These are phyloP conservation scores for Pythium biforme DNA, from an alignment of 352 stramenopile genomes.

Conservation along the genomic window DNA sequence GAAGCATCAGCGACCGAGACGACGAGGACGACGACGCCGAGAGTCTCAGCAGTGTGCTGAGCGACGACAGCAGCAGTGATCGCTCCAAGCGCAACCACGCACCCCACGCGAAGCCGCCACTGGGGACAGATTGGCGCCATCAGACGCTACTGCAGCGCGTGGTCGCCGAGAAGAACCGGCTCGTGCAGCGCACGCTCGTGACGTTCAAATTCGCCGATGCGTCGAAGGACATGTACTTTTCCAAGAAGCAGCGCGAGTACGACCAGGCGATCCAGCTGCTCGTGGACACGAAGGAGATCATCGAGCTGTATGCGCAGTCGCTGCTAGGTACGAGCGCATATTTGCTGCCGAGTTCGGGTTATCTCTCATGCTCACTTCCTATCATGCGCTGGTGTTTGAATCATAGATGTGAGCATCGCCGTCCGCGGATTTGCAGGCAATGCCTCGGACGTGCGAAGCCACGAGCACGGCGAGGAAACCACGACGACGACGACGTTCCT, in stretches of 20 bases:
- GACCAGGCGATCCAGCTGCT: conserved; percentile 43
- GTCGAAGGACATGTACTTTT: conserved; percentile 54
- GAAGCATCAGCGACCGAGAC: neutral
- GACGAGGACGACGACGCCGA: conserved; percentile 4
- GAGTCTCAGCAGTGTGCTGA: conserved; percentile 2
- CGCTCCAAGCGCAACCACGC: no score
- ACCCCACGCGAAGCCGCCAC: neutral
- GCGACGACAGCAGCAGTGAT: conserved; percentile 2
- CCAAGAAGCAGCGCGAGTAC: conserved; percentile 43
- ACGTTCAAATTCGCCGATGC: conserved; percentile 43
- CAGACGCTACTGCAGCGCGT: conserved; percentile 22
- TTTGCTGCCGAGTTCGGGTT: neutral
- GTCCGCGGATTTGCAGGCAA: conserved; percentile 28
- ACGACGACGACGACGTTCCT: conserved; percentile 5
- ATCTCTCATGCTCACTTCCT: neutral
- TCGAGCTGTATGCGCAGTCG: conserved; percentile 48
- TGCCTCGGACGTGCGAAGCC: conserved; percentile 10
- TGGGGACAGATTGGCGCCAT: neutral
- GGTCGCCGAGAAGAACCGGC: conserved; percentile 50
- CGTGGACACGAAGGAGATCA: conserved; percentile 31
- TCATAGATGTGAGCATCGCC: conserved; percentile 32
- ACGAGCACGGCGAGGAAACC: neutral
- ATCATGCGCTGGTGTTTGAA: neutral
- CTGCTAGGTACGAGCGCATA: conserved; percentile 38
- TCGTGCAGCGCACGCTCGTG: conserved; percentile 63